Base-by-base conservation (phyloP, 495 filamentous ascomycete genomes). In the Elaphomyces granulatus region DNA sequence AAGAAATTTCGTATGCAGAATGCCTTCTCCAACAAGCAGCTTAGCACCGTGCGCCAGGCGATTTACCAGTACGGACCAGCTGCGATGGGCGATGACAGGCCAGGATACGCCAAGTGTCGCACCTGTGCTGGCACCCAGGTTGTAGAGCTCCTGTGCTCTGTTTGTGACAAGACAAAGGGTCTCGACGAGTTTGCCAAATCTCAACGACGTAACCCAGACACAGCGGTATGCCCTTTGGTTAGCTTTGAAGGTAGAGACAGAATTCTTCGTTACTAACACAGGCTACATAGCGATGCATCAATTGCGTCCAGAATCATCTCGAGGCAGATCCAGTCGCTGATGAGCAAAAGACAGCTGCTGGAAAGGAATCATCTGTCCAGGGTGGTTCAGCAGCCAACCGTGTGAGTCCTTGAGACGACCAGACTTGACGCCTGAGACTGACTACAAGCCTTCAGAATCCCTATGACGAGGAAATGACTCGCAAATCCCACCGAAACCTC, bases 101-200 rank as follows among this genome's bases (percentile, higher is more conserved):
- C 18, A 31, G 49, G 44, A 1, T 30, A 37, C 17, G 52, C 47
- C 2, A 49, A 30, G 18, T 55, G 56, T 23, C 42, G 48, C 1
- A 16, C 23, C 9, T 67, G 63, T 36, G 48, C 49, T 10, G 45
- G 48, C 3, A 42, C 36, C 8, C 54, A 50, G 34, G 40, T 41
- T 4, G 42, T 44, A 12, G 65, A 70, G 39, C 43, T 66, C 51
- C 61, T 23, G 45, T 70, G 63, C 43, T 45, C 15, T 38, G 49
- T 50, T 21, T 85, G 80, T 44, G 49, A 52, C 12, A 34, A 56
- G 20, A 48, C 47, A 18, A 74, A 74, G 46, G 45, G 48, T 0
- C 37, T 72, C 1, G 59, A 71, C 0, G 52, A 59, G 0, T 85
- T 81, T 50, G 69, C 70, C 32, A 78, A 75, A 45, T 55, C 43